Evolutionary conservation across 306 rosid genomes (phyloP), one percentile per base, ranked within the genome.

Genomic region (Cicer cuneatum): DNA sequence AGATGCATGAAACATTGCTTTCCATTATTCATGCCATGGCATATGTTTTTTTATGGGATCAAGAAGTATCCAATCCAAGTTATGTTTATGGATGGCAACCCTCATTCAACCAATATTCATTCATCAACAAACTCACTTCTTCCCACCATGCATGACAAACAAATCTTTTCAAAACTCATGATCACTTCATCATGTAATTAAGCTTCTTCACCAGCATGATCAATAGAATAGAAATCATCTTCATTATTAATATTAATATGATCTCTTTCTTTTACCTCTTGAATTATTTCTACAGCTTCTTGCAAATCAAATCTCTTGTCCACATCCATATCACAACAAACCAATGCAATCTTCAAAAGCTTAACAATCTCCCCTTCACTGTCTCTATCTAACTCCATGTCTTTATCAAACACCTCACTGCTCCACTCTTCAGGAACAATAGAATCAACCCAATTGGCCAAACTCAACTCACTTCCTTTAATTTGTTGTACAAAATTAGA

Each of bases 231-330:
- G 39, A 41, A 40, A 52, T 63, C 65, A 2, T 77, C 69, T 1
- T 56, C 39, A 66, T 41, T 10, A 13, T n/a, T 8, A 10, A 7
- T 6, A 59, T 35, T 3, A 29, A 29, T 29, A 29, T 29, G 35
- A 15, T 69, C 76, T 7, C 18, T 80, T 61, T 89, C 92, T 60
- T 83, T 88, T 21, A 90, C 40, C 77, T 85, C 87, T 63, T 89
- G 85, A 60, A 91, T 88, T 71, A 61, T 89, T 0, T 85, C 84
- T 10, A 79, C 74, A 18, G 83, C 98, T 82, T 87, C 91, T 51
- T 83, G 85, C 71, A 91, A 45, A 65, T 91, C 96, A 81, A 79
- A 49, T 71, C 97, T 86, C 83, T 83, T 88, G 13, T 91, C 94
- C 35, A 87, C 86, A 59, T 94, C 92, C 2, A 54, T 75, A 24